Conservation (phyloP, 352 stramenopile species). For the Phytophthora citrophthora region DNA sequence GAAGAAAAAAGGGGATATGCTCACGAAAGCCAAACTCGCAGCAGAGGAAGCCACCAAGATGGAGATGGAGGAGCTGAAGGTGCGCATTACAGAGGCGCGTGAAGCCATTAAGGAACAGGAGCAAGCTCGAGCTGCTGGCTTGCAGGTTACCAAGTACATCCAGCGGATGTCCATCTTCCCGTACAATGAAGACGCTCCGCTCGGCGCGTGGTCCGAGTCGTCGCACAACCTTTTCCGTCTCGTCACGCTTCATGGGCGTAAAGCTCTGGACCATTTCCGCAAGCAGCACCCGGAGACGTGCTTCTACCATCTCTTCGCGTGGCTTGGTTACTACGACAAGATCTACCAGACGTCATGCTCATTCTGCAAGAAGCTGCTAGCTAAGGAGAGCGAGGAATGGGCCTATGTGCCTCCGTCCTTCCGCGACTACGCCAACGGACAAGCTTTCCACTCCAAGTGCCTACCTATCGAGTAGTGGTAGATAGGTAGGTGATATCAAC, state of each 20-base stretch:
- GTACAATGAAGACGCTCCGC: conserved; percentile 78
- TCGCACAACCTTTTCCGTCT: conserved; percentile 83
- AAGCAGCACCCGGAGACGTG: conserved; percentile 86
- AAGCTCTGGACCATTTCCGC: conserved; percentile 83
- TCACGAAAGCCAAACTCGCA: conserved; percentile 85
- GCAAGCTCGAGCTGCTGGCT: conserved; percentile 65
- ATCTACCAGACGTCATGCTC: conserved; percentile 89
- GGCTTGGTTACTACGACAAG: conserved; percentile 89
- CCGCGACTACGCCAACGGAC: conserved; percentile 81
- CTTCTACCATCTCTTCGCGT: conserved; percentile 90
- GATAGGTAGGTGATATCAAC: not conserved
- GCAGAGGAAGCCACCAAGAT: conserved; percentile 88
- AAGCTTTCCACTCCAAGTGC: conserved; percentile 87
- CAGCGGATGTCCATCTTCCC: conserved; percentile 82
- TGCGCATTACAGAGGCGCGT: conserved; percentile 75
- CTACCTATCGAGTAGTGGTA: conserved; percentile 57
- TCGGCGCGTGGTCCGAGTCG: conserved; percentile 85
- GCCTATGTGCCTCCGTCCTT: conserved; percentile 86
- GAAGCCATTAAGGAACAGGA: conserved; percentile 87
- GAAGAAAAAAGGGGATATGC: conserved; percentile 90
- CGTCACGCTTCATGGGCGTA: conserved; percentile 75
- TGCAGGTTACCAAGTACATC: conserved; percentile 89
- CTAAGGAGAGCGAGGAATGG: conserved; percentile 83
- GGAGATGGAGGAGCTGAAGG: conserved; percentile 89
- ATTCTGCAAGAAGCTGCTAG: conserved; percentile 86